Evolutionary conservation across 345 rosid genomes (phyloP).

Genomic region (Euphorbia lathyris): DNA sequence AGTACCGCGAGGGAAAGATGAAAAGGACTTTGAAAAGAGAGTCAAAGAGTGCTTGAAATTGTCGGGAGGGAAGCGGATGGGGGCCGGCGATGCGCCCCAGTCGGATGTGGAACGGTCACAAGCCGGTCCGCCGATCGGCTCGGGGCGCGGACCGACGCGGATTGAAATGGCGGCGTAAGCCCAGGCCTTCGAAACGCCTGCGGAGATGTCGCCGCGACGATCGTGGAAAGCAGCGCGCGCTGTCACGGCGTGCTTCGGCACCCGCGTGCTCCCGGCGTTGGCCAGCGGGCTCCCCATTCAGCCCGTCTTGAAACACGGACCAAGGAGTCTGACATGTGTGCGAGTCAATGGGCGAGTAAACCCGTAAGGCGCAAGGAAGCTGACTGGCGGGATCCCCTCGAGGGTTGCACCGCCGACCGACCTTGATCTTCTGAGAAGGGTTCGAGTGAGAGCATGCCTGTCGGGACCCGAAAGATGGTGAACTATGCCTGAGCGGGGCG

Average conservation of each 20-base stretch:
- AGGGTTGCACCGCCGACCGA: constrained; percentile 1
- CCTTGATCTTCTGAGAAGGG: constrained; percentile 1
- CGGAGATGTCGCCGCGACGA: not conserved
- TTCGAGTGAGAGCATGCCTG: not conserved
- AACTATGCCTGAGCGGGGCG: not conserved
- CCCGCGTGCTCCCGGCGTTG: not conserved
- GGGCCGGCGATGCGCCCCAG: not conserved
- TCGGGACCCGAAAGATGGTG: not conserved
- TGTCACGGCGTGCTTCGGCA: not conserved
- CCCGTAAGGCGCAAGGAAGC: not conserved
- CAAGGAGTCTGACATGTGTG: constrained; percentile 1
- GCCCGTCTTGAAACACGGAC: not conserved
- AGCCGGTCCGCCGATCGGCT: not conserved
- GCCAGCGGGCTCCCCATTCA: not conserved
- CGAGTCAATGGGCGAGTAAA: not conserved
- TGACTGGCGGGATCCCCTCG: not conserved
- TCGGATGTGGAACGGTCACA: not conserved
- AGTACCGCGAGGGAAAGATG: too few relatives aligned
- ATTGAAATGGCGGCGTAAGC: not conserved
- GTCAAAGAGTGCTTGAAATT: too few relatives aligned
- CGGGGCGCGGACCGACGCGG: not conserved
- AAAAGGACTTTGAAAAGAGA: too few relatives aligned
- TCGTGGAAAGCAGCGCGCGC: not conserved
- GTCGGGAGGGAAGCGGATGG: not conserved
- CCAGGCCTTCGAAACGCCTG: not conserved